phyloP scores from a whole-genome alignment of 257 asterid species.

The Solanum lignicaule region DNA sequence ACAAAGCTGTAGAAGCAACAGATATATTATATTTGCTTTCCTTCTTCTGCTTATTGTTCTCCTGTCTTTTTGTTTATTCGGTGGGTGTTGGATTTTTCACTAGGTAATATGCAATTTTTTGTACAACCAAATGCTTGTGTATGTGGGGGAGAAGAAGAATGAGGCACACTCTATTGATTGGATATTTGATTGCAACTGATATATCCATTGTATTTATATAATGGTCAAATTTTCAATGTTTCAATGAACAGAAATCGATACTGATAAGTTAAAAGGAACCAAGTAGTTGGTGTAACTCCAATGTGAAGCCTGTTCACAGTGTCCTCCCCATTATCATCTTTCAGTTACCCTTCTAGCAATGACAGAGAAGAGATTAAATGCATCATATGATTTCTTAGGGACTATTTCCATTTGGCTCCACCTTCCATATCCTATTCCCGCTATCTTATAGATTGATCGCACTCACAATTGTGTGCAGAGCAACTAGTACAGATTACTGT shows the following conservation, averaged over 20 bases:
- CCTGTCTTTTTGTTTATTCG: background rate
- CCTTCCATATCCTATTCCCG: background rate
- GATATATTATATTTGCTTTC: background rate
- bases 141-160: background rate
- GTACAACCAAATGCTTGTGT: background rate
- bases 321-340: background rate
- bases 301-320: background rate
- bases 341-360: background rate
- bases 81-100: background rate
- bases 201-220: background rate
- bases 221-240: background rate
- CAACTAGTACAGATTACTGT: background rate
- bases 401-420: background rate
- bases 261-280: background rate
- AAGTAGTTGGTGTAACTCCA: background rate
- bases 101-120: background rate
- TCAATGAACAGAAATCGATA: background rate
- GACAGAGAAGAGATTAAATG: background rate
- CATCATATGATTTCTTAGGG: background rate
- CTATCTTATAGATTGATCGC: background rate
- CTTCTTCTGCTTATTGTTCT: background rate
- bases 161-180: background rate
- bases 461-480: background rate
- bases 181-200: background rate
- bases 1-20: background rate